Conservation (phyloP, 2,329 filamentous ascomycete species). For the Coleophoma crateriformis region DNA sequence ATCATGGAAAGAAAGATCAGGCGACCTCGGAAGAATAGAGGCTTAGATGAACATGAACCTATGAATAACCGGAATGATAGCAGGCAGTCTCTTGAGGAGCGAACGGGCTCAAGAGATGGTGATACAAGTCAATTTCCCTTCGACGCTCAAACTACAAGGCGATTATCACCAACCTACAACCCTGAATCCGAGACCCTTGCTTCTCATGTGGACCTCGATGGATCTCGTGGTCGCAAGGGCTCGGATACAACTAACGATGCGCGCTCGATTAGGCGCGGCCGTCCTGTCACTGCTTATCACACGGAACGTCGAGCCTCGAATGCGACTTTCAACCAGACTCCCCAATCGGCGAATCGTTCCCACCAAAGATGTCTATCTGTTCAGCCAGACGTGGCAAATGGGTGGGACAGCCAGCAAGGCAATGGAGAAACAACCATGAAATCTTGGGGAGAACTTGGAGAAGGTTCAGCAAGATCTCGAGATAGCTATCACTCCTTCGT, state of each 20-base stretch:
- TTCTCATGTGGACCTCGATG: too few species aligned
- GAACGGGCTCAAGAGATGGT: too few species aligned
- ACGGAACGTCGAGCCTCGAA: not conserved
- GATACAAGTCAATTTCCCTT: too few species aligned
- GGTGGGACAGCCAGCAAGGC: too few species aligned
- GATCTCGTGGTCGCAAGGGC: not conserved
- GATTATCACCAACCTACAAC: conserved; percentile 3
- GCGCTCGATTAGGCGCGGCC: not conserved
- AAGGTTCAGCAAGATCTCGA: too few species aligned
- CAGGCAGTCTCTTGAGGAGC: conserved; percentile 6
- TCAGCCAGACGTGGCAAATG: not conserved
- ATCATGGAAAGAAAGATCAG: conserved; percentile 13
- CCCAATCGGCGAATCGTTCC: not conserved
- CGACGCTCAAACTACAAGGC: too few species aligned
- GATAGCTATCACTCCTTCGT: not conserved
- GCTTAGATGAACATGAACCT: not conserved
- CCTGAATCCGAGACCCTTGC: not conserved
- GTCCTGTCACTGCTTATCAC: not conserved
- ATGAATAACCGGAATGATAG: not conserved
- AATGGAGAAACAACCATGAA: too few species aligned
- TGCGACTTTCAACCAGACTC: not conserved
- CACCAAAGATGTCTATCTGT: not conserved
- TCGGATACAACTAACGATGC: not conserved
- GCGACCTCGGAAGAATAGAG: conserved; percentile 4
- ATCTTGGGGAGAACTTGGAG: too few species aligned